Conservation (phyloP, 371 early-diverging fungal genomes). For the Rhizopus stolonifer region DNA sequence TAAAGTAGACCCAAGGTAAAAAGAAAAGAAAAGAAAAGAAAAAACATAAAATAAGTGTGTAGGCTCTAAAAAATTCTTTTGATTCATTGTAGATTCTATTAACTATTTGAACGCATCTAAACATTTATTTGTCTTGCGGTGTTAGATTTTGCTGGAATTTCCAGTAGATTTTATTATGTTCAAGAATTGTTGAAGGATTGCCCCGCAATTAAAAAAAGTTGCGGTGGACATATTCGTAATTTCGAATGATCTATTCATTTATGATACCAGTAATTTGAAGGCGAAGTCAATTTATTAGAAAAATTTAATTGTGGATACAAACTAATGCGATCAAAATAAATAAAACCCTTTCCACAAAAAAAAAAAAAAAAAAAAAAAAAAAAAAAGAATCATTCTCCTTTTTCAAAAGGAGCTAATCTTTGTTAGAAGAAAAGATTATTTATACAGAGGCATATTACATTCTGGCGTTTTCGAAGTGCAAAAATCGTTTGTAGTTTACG, state of each 20-base stretch:
- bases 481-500: too few relatives aligned
- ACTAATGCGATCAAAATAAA: too few relatives aligned
- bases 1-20: slow-evolving; percentile 1
- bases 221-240: slow-evolving; percentile 7
- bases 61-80: slow-evolving; percentile 3
- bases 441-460: too few relatives aligned
- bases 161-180: slow-evolving; percentile 8
- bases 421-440: too few relatives aligned
- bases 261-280: slow-evolving; percentile 6
- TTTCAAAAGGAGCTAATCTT: too few relatives aligned
- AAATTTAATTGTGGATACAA: too few relatives aligned
- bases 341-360: too few relatives aligned
- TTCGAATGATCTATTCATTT: slow-evolving; percentile 11
- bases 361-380: too few relatives aligned
- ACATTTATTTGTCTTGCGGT: slow-evolving; percentile 14
- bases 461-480: too few relatives aligned
- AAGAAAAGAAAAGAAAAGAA: too few relatives aligned
- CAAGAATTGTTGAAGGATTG: slow-evolving; percentile 11
- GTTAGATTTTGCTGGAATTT: slow-evolving; percentile 21
- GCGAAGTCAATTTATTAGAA: slow-evolving; percentile 3
- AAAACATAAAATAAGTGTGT: background rate
- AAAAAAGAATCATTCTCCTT: too few relatives aligned
- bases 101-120: slow-evolving; percentile 9
- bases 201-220: slow-evolving; percentile 8
- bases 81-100: slow-evolving; percentile 8